Percentiles rank a stretch among this genome's conserved stretches.
phyloP scores from a whole-genome alignment of 1,284 basidiomycete species.

The Pyrrhoderma lamaoense region DNA sequence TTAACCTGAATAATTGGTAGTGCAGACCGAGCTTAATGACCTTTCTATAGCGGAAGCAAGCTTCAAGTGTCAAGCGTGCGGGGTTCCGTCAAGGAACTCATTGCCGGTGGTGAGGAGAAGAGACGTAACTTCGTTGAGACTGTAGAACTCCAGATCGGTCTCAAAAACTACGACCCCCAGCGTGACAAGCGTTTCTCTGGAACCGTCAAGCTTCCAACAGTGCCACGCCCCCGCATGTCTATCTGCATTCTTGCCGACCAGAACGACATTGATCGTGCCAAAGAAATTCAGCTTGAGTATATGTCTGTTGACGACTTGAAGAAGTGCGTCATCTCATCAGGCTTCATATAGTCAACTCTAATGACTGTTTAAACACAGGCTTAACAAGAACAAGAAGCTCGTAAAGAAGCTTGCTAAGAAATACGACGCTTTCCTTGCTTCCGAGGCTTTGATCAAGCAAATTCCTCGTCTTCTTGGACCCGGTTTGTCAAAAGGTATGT shows the following conservation, averaged over 20 bases:
- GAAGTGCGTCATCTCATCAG: constrained; percentile 73
- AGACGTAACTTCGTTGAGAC: constrained; percentile 89
- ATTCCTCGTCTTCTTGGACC: constrained; percentile 99
- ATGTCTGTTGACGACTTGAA: constrained; percentile 99
- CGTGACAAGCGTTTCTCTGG: constrained; percentile 96
- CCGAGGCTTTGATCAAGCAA: constrained; percentile 98
- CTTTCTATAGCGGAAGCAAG: constrained; percentile 41
- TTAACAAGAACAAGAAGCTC: constrained; percentile 99
- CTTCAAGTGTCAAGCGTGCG: constrained; percentile 99
- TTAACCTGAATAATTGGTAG: not conserved
- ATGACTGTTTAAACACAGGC: constrained; percentile 41
- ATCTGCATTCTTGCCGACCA: constrained; percentile 99
- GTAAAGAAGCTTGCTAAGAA: constrained; percentile 99
- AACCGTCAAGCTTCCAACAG: constrained; percentile 93
- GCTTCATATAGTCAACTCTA: too few species aligned
- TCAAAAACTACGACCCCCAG: constrained; percentile 98
- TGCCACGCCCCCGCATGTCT: constrained; percentile 98
- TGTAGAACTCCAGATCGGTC: constrained; percentile 92
- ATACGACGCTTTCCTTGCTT: constrained; percentile 98
- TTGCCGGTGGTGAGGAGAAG: constrained; percentile 73
- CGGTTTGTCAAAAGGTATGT: constrained; percentile 93
- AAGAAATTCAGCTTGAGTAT: constrained; percentile 95
- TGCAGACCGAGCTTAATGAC: not conserved
- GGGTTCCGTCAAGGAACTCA: constrained; percentile 84
- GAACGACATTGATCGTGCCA: constrained; percentile 97